These are phyloP conservation scores for Mycena pura DNA, from an alignment of 768 basidiomycete species.

Conservation along the genomic window DNA sequence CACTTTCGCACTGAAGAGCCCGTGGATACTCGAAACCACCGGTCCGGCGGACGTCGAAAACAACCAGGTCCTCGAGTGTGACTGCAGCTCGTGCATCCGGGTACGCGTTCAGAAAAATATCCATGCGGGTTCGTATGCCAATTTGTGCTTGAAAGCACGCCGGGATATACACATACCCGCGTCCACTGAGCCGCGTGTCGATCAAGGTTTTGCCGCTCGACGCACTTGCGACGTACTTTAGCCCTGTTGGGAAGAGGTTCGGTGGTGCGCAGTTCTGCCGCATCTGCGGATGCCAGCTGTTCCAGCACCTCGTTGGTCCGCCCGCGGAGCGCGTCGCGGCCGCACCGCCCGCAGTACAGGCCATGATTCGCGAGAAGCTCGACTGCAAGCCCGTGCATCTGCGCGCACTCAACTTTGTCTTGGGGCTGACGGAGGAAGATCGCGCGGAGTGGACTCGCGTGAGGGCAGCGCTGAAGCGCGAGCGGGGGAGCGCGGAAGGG, in stretches of 20 bases:
- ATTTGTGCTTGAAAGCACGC: conserved; percentile 4
- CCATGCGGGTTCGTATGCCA: no score
- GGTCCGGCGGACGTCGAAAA: conserved; percentile 20
- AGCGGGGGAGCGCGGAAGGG: conserved; percentile 15
- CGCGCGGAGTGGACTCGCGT: conserved; percentile 21
- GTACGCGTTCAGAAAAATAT: no score
- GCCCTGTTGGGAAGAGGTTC: conserved; percentile 18
- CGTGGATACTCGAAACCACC: conserved; percentile 18
- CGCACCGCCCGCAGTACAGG: conserved; percentile 20
- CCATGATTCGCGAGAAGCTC: conserved; percentile 15
- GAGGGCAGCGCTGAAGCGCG: conserved; percentile 1
- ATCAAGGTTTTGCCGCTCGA: conserved; percentile 13
- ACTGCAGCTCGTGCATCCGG: conserved; percentile 26
- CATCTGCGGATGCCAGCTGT: conserved; percentile 18
- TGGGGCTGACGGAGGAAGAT: conserved; percentile 21
- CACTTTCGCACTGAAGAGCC: conserved; percentile 22
- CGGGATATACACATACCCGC: conserved; percentile 25
- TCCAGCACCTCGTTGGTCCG: conserved; percentile 22
- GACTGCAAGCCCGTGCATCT: conserved; percentile 17
- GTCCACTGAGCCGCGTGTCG: conserved; percentile 17
- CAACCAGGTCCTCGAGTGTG: conserved; percentile 16
- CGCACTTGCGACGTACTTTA: conserved; percentile 22
- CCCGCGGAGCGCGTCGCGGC: conserved; percentile 17
- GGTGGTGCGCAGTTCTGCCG: conserved; percentile 22
- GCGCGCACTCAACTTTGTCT: conserved; percentile 24